Percentiles rank a stretch among this genome's conserved stretches.
Evolutionary conservation across 108 stramenopile genomes (phyloP).

Genomic region (Cyclotella cryptica): DNA sequence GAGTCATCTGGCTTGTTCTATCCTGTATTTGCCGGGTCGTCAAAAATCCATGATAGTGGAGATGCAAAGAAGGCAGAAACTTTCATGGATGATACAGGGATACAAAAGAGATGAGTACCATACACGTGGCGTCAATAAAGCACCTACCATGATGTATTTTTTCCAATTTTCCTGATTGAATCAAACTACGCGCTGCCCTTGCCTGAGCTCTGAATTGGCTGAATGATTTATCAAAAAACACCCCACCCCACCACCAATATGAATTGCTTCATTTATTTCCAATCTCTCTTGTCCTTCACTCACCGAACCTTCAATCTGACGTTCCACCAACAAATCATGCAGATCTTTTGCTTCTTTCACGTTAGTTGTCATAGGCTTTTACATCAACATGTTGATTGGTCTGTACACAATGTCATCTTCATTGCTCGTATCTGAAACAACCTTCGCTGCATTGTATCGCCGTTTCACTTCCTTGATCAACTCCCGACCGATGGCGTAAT

Average conservation of each 20-base stretch:
- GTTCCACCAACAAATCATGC: constrained; percentile 31
- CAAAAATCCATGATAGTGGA: constrained; percentile 68
- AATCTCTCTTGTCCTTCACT: not conserved
- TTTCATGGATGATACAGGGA: constrained; percentile 1
- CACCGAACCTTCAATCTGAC: constrained; percentile 5
- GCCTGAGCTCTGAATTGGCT: constrained; percentile 73
- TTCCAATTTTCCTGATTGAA: constrained; percentile 40
- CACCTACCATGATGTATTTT: constrained; percentile 18
- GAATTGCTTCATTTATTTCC: not conserved
- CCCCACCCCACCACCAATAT: constrained; percentile 24
- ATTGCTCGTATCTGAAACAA: not conserved
- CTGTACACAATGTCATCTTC: constrained; percentile 13
- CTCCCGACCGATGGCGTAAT: constrained; percentile 55
- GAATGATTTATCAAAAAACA: constrained; percentile 73
- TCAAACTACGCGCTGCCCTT: constrained; percentile 50
- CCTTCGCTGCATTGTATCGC: constrained; percentile 37
- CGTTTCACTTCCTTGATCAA: constrained; percentile 48
- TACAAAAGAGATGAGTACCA: not conserved
- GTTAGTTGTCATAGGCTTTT: constrained; percentile 81
- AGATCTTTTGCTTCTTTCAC: constrained; percentile 60
- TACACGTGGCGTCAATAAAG: not conserved
- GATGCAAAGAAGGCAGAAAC: constrained; percentile 62
- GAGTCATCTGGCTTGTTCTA: constrained; percentile 60
- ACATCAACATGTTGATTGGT: constrained; percentile 70
- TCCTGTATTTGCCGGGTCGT: constrained; percentile 43